A percentile compares a stretch with the other conserved stretches of the same genome.
phyloP scores from a whole-genome alignment of 129 eudicot genomes.

The Saussurea involucrata region DNA sequence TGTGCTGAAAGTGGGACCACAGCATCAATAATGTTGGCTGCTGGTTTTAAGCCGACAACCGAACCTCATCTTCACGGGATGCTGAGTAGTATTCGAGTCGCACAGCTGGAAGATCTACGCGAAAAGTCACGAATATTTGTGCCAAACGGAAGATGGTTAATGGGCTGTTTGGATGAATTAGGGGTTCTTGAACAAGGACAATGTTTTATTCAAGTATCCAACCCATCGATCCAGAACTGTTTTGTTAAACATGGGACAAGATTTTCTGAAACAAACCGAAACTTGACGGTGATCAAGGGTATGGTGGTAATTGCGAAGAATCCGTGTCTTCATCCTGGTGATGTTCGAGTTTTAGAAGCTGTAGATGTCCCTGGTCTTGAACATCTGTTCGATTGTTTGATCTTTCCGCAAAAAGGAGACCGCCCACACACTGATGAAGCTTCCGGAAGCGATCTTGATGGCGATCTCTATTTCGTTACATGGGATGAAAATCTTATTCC shows the following conservation, averaged over 20 bases:
- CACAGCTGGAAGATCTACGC: constrained; percentile 56
- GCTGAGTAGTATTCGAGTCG: constrained; percentile 50
- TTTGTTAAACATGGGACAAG: constrained; percentile 49
- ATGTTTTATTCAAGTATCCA: constrained; percentile 59
- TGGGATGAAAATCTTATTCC: constrained; percentile 64
- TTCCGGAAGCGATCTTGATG: constrained; percentile 65
- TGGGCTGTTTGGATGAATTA: constrained; percentile 65
- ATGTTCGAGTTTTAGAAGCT: constrained; percentile 42
- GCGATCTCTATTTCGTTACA: constrained; percentile 59
- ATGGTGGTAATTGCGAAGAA: constrained; percentile 46
- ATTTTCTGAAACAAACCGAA: constrained; percentile 36
- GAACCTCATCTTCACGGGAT: constrained; percentile 61
- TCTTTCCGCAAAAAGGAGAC: constrained; percentile 56
- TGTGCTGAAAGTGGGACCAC: constrained; percentile 57
- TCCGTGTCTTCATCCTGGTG: constrained; percentile 60
- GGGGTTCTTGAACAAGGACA: constrained; percentile 61
- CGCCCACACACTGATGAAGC: constrained; percentile 71
- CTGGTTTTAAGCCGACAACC: constrained; percentile 53
- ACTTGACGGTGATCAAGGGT: constrained; percentile 42
- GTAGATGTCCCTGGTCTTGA: constrained; percentile 39
- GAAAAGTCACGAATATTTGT: constrained; percentile 61
- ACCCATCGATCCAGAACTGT: constrained; percentile 40
- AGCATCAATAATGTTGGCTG: constrained; percentile 58
- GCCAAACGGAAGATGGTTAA: constrained; percentile 58
- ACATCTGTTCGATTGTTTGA: constrained; percentile 64